Conservation (phyloP, 179 eudicot genomes). For the Vitellaria paradoxa region DNA sequence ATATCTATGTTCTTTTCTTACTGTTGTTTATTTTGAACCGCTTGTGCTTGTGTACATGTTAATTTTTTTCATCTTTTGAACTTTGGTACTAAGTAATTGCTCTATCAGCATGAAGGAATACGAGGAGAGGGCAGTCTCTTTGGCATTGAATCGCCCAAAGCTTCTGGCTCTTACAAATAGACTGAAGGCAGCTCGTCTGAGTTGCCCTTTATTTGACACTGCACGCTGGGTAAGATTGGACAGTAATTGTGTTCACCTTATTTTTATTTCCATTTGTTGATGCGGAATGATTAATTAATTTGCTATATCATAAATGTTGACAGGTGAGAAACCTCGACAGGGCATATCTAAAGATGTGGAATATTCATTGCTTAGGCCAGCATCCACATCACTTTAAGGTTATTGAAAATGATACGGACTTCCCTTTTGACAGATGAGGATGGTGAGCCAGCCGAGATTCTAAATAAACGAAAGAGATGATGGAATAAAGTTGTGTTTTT, state of each 20-base stretch:
- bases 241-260: neutral
- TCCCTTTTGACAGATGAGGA: slow-evolving; percentile 33
- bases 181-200: slow-evolving; percentile 77
- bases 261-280: too few species aligned
- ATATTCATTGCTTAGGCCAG: slow-evolving; percentile 35
- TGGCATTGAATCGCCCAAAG: slow-evolving; percentile 68
- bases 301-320: neutral
- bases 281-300: neutral
- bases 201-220: slow-evolving; percentile 88
- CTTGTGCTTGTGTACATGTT: neutral
- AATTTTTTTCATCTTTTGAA: neutral
- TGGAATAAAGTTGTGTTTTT: neutral
- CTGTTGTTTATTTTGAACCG: neutral
- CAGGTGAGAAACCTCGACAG: slow-evolving; percentile 55
- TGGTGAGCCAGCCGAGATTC: slow-evolving; percentile 21
- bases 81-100: neutral
- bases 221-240: slow-evolving; percentile 71
- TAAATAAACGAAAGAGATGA: slow-evolving; percentile 25
- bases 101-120: slow-evolving; percentile 65
- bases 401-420: slow-evolving; percentile 36
- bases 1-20: neutral
- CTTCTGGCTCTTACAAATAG: slow-evolving; percentile 69
- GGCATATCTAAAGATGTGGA: slow-evolving; percentile 49
- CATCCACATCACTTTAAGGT: slow-evolving; percentile 41
- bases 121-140: slow-evolving; percentile 78